Conservation (phyloP, 768 basidiomycete genomes). For the Pleurotus giganteus region DNA sequence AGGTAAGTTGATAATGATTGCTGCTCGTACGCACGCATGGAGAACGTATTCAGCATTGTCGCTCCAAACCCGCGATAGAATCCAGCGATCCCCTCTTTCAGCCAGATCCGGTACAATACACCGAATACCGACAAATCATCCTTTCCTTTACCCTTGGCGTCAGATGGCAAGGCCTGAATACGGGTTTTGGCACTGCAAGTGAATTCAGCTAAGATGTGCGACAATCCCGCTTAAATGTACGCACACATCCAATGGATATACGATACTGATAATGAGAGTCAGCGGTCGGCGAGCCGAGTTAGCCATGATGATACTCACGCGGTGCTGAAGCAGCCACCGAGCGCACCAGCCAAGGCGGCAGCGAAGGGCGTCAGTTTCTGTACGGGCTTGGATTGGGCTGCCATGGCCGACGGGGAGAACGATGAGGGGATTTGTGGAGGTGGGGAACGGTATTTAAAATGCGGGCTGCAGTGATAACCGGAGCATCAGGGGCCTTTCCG, state of each 20-base stretch:
- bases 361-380: constrained; percentile 82
- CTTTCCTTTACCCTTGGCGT: constrained; percentile 48
- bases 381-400: constrained; percentile 54
- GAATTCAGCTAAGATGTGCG: constrained; percentile 2
- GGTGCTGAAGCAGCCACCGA: constrained; percentile 91
- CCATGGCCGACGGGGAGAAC: constrained; percentile 29
- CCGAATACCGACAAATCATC: constrained; percentile 57
- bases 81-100: constrained; percentile 77
- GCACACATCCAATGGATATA: constrained; percentile 95
- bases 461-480: constrained; percentile 1
- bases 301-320: constrained; percentile 56
- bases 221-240: constrained; percentile 22
- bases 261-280: constrained; percentile 49
- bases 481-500: constrained; percentile 17
- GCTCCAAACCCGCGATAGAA: constrained; percentile 92
- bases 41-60: constrained; percentile 98
- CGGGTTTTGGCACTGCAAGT: constrained; percentile 81
- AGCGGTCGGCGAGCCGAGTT: constrained; percentile 9
- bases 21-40: constrained; percentile 70
- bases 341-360: constrained; percentile 86
- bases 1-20: constrained; percentile 4
- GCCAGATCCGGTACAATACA: constrained; percentile 69
- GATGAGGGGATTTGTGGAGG: background rate
- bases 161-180: constrained; percentile 74
- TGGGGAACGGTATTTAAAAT: constrained; percentile 6